These are phyloP conservation scores for Ploettnerulaceae sp. DNA, from an alignment of 2,329 filamentous ascomycete genomes.

Conservation along the genomic window DNA sequence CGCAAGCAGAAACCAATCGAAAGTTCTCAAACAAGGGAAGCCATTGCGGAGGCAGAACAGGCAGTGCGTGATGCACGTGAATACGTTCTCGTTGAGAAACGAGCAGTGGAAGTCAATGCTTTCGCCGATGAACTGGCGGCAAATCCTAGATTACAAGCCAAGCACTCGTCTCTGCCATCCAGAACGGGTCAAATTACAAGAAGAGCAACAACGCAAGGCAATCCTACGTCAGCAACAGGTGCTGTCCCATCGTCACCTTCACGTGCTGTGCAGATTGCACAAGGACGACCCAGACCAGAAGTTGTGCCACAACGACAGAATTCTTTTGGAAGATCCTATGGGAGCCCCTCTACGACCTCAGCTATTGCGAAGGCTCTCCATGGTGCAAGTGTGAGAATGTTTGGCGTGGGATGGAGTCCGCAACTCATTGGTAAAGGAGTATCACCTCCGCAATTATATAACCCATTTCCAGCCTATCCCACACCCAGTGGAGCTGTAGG, in stretches of 20 bases:
- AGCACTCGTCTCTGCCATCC: constrained; percentile 41
- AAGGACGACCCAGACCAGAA: constrained; percentile 58
- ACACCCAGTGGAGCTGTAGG: constrained; percentile 56
- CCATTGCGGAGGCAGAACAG: constrained; percentile 59
- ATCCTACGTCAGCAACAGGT: constrained; percentile 63
- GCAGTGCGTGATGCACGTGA: constrained; percentile 87
- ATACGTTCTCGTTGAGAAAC: constrained; percentile 94
- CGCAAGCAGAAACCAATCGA: constrained; percentile 8
- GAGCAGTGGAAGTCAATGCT: constrained; percentile 92
- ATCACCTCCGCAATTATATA: constrained; percentile 72
- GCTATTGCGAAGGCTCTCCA: constrained; percentile 94
- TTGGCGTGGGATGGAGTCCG: constrained; percentile 66
- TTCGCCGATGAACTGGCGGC: constrained; percentile 92
- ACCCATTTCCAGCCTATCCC: constrained; percentile 80
- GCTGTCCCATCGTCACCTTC: constrained; percentile 63
- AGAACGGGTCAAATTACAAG: constrained; percentile 63
- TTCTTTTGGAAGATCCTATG: constrained; percentile 69
- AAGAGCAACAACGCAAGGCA: constrained; percentile 72
- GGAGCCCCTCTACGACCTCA: constrained; percentile 67
- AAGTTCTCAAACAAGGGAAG: constrained; percentile 41
- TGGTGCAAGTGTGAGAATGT: constrained; percentile 74
- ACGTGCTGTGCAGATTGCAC: constrained; percentile 68
- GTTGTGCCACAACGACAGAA: constrained; percentile 63
- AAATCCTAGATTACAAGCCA: constrained; percentile 50
- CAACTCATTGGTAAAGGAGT: constrained; percentile 55